phyloP scores from a whole-genome alignment of 495 filamentous ascomycete species.

The Xanthoparmelia taractica region DNA sequence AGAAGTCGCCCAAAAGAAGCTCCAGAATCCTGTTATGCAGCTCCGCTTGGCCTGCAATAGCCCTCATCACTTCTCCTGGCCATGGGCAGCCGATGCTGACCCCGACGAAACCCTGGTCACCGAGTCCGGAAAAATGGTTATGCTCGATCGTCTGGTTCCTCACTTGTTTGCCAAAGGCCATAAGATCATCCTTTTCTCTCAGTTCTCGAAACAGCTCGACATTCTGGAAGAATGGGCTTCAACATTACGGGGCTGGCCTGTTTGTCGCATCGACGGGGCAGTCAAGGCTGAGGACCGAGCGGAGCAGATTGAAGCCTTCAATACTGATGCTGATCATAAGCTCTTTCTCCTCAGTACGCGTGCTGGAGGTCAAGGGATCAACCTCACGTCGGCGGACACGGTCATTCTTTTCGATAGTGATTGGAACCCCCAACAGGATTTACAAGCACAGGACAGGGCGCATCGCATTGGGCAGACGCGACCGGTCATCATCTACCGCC shows the following conservation, averaged over 20 bases:
- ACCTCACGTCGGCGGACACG: conserved; percentile 64
- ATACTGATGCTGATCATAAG: conserved; percentile 57
- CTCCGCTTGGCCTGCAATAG: conserved; percentile 86
- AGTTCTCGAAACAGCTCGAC: conserved; percentile 91
- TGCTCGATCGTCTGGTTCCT: conserved; percentile 80
- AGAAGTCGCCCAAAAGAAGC: conserved; percentile 83
- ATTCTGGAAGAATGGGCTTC: conserved; percentile 80
- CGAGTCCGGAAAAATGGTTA: conserved; percentile 87
- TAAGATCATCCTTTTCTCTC: conserved; percentile 92
- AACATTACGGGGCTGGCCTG: conserved; percentile 61
- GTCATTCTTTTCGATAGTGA: conserved; percentile 74
- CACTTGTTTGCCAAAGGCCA: conserved; percentile 66
- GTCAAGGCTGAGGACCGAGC: conserved; percentile 74
- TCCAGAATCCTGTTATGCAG: conserved; percentile 92
- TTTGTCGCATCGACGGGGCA: conserved; percentile 88
- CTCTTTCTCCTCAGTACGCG: conserved; percentile 85
- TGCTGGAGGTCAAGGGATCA: conserved; percentile 93
- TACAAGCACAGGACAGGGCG: conserved; percentile 91
- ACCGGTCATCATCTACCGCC: conserved; percentile 88
- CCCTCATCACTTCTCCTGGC: conserved; percentile 95
- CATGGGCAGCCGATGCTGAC: conserved; percentile 53
- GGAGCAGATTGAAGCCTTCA: conserved; percentile 80
- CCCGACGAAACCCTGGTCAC: conserved; percentile 73
- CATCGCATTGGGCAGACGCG: conserved; percentile 91
- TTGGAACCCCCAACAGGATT: conserved; percentile 97